Conservation (phyloP, 192 early-diverging fungal species). For the Kappamyces sp. region DNA sequence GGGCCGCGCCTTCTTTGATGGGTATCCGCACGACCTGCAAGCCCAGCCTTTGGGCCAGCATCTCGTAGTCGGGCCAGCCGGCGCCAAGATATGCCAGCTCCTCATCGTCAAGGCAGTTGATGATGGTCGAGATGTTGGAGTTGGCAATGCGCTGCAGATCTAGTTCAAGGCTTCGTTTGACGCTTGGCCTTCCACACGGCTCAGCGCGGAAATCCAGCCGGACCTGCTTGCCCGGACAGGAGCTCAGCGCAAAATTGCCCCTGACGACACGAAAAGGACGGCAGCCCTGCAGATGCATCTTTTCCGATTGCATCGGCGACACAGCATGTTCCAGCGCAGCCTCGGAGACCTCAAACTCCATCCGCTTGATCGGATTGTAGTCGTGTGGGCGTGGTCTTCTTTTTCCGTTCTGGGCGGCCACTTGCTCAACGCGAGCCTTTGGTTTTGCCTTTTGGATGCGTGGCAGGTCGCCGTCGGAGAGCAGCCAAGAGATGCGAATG, state of each 20-base stretch:
- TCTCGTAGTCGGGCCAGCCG: constrained; percentile 52
- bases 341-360: constrained; percentile 4
- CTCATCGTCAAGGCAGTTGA: constrained; percentile 58
- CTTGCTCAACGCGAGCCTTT: background rate
- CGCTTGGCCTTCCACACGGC: constrained; percentile 58
- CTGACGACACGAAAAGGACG: background rate
- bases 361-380: background rate
- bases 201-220: constrained; percentile 63
- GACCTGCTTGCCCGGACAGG: constrained; percentile 78
- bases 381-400: background rate
- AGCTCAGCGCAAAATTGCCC: constrained; percentile 65
- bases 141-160: constrained; percentile 60
- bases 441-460: too few relatives aligned
- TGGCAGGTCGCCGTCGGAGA: too few relatives aligned
- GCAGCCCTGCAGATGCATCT: background rate
- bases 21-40: constrained; percentile 61
- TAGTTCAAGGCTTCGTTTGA: constrained; percentile 63
- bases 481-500: constrained; percentile 1
- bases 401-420: too few relatives aligned
- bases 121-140: constrained; percentile 43
- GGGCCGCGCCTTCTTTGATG: constrained; percentile 63
- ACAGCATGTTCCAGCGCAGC: too few relatives aligned
- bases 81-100: constrained; percentile 65
- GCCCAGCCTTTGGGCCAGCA: constrained; percentile 42
- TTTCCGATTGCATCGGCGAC: background rate